phyloP scores from a whole-genome alignment of 179 eudicot genomes.

The Vitellaria paradoxa region DNA sequence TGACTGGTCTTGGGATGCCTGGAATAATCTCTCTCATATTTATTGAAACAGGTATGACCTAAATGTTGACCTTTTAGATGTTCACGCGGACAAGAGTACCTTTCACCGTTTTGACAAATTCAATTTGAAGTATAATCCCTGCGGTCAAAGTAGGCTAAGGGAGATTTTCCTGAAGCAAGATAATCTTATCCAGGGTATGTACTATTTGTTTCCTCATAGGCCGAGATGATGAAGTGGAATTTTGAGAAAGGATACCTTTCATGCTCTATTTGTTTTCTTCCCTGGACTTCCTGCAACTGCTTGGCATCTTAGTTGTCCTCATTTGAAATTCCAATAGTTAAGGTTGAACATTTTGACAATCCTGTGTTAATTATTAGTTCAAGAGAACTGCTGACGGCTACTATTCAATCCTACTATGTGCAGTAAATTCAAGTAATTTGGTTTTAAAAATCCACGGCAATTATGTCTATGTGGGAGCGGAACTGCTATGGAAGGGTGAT shows the following conservation, averaged over 20 bases:
- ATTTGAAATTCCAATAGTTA: not conserved
- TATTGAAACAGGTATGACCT: conserved; percentile 68
- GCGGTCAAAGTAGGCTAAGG: conserved; percentile 99
- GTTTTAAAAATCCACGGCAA: not conserved
- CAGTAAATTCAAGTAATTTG: not conserved
- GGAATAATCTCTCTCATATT: not conserved
- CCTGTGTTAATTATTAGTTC: not conserved
- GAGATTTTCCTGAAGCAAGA: conserved; percentile 98
- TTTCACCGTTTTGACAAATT: conserved; percentile 99
- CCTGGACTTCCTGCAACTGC: not conserved
- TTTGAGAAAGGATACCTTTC: not conserved
- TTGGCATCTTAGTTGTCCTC: not conserved
- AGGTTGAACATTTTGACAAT: not conserved
- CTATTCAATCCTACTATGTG: not conserved
- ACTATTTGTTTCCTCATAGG: not conserved
- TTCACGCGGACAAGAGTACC: conserved; percentile 99
- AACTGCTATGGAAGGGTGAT: not conserved
- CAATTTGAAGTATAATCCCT: conserved; percentile 97
- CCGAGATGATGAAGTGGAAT: not conserved
- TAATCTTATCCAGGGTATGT: conserved; percentile 95
- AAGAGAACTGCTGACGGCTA: not conserved
- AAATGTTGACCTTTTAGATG: conserved; percentile 96
- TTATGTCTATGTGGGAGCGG: not conserved
- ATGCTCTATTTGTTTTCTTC: not conserved
- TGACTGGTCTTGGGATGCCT: conserved; percentile 9